Base-by-base conservation (phyloP, 768 basidiomycete genomes). In the Bullera alba region DNA sequence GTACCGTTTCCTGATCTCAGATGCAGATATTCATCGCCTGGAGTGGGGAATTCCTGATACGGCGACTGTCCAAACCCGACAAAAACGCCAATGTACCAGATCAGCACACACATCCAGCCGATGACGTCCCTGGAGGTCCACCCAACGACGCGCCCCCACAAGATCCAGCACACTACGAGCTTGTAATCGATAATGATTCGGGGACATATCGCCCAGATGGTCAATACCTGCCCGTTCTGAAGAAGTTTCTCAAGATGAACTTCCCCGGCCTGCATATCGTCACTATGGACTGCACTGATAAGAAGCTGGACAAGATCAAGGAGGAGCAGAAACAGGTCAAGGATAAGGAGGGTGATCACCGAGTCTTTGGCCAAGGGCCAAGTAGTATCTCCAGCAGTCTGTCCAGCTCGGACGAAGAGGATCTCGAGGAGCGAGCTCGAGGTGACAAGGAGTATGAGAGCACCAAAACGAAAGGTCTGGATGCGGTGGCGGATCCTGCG, bases 201-300 rank as follows among this genome's bases (percentile, higher is more conserved):
- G 87, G 87, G 42, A 91, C 87, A 45, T 89, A 90, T 66, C 78
- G 85, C 27, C 87, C 88, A 1, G 80, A 86, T 63, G 76, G 77
- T 46, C 69, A 60, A 46, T 61, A 88, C 56, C 72, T 90, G 2
- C 82, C 83, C 0, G 67, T 76, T 36, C 69, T 88, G 50, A 79
- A 80, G 64, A 76, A 75, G 56, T 74, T 86, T 23, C 65, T 90
- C 44, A 81, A 86, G 71, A 77, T 78, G 61, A 89, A 90, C 63
- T 87, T 91, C 64, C 76, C 79, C 17, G 83, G 82, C 2, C 76
- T 87, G 51, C 69, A 58, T 28, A 76, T 87, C 17, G 63, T 77
- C 44, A 81, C 80, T 27, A 99, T 80, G 63, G 77, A 79, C 54
- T 75, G 75, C 36, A 73, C 74, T 46, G 75, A 77, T 57, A 65